Conservation (phyloP, 306 rosid genomes). For the Adenanthera pavonina region DNA sequence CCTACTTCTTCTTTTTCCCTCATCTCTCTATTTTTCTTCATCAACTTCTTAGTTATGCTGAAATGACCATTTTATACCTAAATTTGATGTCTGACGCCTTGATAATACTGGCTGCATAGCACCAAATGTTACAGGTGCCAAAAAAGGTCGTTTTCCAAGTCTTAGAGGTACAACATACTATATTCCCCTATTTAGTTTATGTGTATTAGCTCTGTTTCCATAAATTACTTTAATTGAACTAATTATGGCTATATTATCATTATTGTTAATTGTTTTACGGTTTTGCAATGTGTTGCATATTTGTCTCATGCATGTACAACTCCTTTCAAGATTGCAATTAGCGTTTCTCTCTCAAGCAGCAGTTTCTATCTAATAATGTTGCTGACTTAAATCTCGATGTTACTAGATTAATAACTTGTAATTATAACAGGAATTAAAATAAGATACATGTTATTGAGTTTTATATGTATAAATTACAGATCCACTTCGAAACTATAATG, state of each 20-base stretch:
- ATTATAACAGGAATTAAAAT: not conserved
- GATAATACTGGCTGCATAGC: slow-evolving; percentile 49
- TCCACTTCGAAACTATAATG: slow-evolving; percentile 94
- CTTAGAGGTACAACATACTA: slow-evolving; percentile 66
- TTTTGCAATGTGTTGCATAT: not conserved
- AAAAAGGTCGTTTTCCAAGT: slow-evolving; percentile 56
- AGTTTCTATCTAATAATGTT: too few relatives aligned
- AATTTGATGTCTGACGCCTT: slow-evolving; percentile 12
- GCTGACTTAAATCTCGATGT: too few relatives aligned
- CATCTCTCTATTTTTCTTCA: not conserved
- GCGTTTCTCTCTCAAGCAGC: too few relatives aligned
- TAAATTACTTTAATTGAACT: not conserved
- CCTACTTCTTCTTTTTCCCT: not conserved
- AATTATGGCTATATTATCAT: not conserved
- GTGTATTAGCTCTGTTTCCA: not conserved
- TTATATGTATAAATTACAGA: slow-evolving; percentile 67
- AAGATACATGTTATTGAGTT: slow-evolving; percentile 40
- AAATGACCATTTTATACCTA: not conserved
- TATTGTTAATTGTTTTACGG: not conserved
- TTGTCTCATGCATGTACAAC: slow-evolving; percentile 23
- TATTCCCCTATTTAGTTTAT: not conserved
- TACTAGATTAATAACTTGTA: too few relatives aligned
- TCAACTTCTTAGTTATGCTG: not conserved
- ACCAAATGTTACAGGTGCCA: slow-evolving; percentile 50
- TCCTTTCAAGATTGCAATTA: too few relatives aligned